Evolutionary conservation across 306 rosid genomes (phyloP), one percentile per base, ranked within the genome.

Genomic region (Fagus crenata): DNA sequence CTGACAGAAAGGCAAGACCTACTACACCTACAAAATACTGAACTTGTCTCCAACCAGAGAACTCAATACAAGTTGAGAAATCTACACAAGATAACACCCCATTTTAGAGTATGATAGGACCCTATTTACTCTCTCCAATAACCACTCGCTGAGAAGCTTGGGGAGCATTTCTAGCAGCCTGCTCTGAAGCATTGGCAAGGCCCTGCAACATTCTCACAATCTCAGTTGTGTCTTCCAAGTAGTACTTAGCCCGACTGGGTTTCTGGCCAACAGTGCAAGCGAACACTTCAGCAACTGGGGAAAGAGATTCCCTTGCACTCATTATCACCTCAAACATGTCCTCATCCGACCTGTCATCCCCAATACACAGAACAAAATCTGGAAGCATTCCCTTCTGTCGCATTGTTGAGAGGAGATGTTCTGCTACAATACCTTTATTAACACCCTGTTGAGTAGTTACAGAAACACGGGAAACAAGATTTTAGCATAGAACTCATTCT

Each of bases 341-440:
- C 82, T 93, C 98, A 1, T 91, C 97, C 0, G 98, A 93, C 72
- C 96, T 83, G 84, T 93, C 97, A 68, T 93, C 98, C 54, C 98
- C 98, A 53, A 93, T 91, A 53, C 98, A 93, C 41, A 93, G 81
- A 73, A 93, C 92, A 51, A 93, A 91, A 76, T 93, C 97, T 15
- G 96, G 96, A 53, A 67, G 85, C 75, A 79, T 89, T 17, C 83
- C 90, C 73, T 69, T 90, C 81, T 87, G 85, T 71, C 55, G 78
- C 93, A 89, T 88, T 2, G 91, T 74, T 53, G 56, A 75, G 39
- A 93, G 92, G 72, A 88, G 91, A 71, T 82, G 86, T 80, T 89
- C 93, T 36, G 93, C 91, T 72, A 87, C 94, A 73, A 91, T 78
- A 42, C 98, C 98, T 86, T 93, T 93, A 87, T 82, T 88, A 55